These are phyloP conservation scores for Candida ponderosae DNA, from an alignment of 805 yeast species.

Conservation along the genomic window DNA sequence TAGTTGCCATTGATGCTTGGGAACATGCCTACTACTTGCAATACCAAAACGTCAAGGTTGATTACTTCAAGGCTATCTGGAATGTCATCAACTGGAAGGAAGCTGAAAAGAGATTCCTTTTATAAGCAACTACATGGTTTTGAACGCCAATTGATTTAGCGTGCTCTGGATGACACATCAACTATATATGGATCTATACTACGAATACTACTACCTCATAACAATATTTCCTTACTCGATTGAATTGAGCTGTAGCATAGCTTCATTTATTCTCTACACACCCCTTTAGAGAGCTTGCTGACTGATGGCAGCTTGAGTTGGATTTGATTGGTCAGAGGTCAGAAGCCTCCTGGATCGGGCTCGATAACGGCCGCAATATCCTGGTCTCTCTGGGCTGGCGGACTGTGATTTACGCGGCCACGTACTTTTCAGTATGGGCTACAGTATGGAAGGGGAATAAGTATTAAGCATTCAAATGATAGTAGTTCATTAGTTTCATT, in stretches of 20 bases:
- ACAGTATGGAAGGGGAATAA: too few species aligned
- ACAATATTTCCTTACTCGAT: too few species aligned
- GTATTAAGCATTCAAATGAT: neutral
- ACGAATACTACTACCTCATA: too few species aligned
- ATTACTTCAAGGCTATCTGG: conserved; percentile 92
- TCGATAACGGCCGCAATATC: too few species aligned
- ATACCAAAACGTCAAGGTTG: conserved; percentile 85
- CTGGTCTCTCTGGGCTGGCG: too few species aligned
- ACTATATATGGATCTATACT: too few species aligned
- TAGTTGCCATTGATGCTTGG: conserved; percentile 93
- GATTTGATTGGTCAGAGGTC: neutral
- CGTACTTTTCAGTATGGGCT: too few species aligned
- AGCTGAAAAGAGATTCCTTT: conserved; percentile 60
- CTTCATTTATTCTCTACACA: too few species aligned
- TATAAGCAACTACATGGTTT: neutral
- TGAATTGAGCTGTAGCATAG: too few species aligned
- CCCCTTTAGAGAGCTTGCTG: neutral
- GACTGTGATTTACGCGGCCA: too few species aligned
- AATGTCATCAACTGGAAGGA: conserved; percentile 90
- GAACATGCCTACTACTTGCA: conserved; percentile 95
- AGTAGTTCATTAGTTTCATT: conserved; percentile 1
- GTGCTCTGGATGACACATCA: too few species aligned
- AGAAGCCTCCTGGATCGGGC: neutral
- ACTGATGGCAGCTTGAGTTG: neutral
- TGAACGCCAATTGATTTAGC: conserved; percentile 1